Evolutionary conservation across 2,329 filamentous ascomycete species (phyloP).

Genomic region (Cladosporium austrohemisphaericum): DNA sequence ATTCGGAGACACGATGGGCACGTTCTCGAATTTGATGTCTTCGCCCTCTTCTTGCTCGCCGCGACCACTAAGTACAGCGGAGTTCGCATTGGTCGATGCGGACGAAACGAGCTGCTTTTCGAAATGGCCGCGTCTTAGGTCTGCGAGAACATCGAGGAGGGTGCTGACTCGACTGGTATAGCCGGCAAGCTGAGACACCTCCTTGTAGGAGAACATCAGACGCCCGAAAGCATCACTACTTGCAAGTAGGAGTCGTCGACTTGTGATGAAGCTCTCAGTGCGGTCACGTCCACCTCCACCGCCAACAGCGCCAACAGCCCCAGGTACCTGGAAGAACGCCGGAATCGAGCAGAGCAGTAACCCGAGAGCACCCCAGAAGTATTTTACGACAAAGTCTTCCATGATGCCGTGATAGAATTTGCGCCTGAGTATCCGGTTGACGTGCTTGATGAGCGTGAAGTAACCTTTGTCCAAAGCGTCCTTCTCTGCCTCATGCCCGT

Average conservation of each 20-base stretch:
- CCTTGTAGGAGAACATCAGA: slow-evolving; percentile 96
- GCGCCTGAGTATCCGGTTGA: slow-evolving; percentile 87
- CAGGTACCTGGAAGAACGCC: slow-evolving; percentile 77
- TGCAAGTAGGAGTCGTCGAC: slow-evolving; percentile 83
- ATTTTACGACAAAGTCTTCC: slow-evolving; percentile 99
- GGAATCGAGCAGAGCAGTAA: slow-evolving; percentile 89
- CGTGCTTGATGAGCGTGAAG: slow-evolving; percentile 97
- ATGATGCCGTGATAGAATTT: slow-evolving; percentile 98
- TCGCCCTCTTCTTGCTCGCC: slow-evolving; percentile 78
- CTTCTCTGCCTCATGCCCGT: slow-evolving; percentile 90
- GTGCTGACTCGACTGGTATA: slow-evolving; percentile 91
- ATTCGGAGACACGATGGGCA: slow-evolving; percentile 95
- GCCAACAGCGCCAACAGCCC: slow-evolving; percentile 18
- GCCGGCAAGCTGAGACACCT: slow-evolving; percentile 91
- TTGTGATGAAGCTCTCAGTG: slow-evolving; percentile 75
- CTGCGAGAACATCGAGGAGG: slow-evolving; percentile 88
- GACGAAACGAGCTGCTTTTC: slow-evolving; percentile 96
- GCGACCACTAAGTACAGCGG: slow-evolving; percentile 74
- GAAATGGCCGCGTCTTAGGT: slow-evolving; percentile 84
- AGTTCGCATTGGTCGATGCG: slow-evolving; percentile 75
- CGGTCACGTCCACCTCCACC: slow-evolving; percentile 21
- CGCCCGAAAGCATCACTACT: slow-evolving; percentile 94
- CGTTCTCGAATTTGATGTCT: slow-evolving; percentile 79
- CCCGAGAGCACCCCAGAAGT: slow-evolving; percentile 95
- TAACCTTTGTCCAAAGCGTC: slow-evolving; percentile 97